Evolutionary conservation across 2,329 filamentous ascomycete genomes (phyloP).

Genomic region (Verticillium albo-atrum): DNA sequence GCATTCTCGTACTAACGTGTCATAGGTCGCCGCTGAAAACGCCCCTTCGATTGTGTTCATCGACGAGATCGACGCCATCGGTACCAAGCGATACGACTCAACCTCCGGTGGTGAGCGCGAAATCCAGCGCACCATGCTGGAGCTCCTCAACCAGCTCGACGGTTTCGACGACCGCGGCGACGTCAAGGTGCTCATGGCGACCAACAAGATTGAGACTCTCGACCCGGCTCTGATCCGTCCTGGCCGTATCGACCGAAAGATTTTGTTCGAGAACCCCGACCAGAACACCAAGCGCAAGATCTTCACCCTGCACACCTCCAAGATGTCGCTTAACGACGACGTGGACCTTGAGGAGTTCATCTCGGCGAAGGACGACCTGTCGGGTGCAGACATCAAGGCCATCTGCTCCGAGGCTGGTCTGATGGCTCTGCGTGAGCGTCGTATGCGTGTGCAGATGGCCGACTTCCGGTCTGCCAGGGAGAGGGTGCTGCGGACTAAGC

Average conservation of each 20-base stretch:
- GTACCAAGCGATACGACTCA: conserved; percentile 97
- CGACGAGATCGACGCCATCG: conserved; percentile 97
- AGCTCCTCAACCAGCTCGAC: conserved; percentile 95
- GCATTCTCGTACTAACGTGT: conserved; percentile 8
- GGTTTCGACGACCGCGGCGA: conserved; percentile 98
- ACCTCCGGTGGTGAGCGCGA: conserved; percentile 96
- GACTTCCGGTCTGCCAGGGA: conserved; percentile 93
- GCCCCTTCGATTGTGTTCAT: conserved; percentile 98
- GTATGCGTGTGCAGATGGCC: conserved; percentile 98
- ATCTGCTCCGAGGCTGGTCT: conserved; percentile 97
- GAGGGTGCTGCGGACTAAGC: conserved; percentile 96
- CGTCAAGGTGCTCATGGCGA: conserved; percentile 99
- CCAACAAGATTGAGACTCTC: conserved; percentile 98
- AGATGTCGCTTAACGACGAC: conserved; percentile 95
- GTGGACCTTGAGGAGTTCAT: conserved; percentile 99
- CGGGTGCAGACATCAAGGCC: conserved; percentile 96
- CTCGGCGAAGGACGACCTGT: conserved; percentile 95
- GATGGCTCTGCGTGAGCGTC: conserved; percentile 86
- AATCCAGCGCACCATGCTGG: conserved; percentile 97
- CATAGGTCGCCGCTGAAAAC: conserved; percentile 84
- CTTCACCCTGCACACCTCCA: conserved; percentile 94
- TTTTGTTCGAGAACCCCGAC: conserved; percentile 64
- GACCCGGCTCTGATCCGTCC: conserved; percentile 95
- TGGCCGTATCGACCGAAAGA: conserved; percentile 97
- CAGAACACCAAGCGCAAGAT: conserved; percentile 97